phyloP scores from a whole-genome alignment of 2,329 filamentous ascomycete species.

The Penicillium oxalicum region DNA sequence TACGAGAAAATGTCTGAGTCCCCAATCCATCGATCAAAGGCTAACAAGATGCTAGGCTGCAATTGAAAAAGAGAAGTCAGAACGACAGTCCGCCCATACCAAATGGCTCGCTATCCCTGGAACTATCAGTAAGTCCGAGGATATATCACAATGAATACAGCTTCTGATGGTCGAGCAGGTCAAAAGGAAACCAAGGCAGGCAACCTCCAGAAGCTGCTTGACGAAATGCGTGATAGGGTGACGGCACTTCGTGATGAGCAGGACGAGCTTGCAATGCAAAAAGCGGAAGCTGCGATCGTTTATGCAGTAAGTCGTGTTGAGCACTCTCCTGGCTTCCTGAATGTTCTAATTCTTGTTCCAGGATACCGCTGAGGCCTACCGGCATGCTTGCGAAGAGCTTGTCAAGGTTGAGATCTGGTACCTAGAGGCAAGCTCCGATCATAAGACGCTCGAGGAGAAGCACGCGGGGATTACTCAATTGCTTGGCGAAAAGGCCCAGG shows the following conservation, averaged over 20 bases:
- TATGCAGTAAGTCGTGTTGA: conserved; percentile 45
- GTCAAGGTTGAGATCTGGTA: conserved; percentile 64
- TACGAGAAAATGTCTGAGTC: conserved; percentile 22
- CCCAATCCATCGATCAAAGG: not conserved
- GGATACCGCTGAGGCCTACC: conserved; percentile 58
- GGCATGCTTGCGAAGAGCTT: conserved; percentile 56
- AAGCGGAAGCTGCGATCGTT: conserved; percentile 51
- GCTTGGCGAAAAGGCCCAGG: conserved; percentile 38
- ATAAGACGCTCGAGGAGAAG: conserved; percentile 60
- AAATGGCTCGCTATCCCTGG: conserved; percentile 62
- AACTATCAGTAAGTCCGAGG: conserved; percentile 57
- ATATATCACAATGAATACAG: not conserved
- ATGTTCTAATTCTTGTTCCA: conserved; percentile 23
- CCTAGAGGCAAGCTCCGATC: conserved; percentile 79
- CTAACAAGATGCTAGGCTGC: conserved; percentile 16
- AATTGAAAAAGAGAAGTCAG: conserved; percentile 55
- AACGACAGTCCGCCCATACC: conserved; percentile 60
- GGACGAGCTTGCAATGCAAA: conserved; percentile 52
- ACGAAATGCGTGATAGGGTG: conserved; percentile 44
- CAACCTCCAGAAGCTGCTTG: conserved; percentile 36
- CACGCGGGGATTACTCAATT: conserved; percentile 54
- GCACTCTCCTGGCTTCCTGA: not conserved
- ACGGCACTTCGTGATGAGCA: conserved; percentile 48
- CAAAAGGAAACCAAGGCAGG: conserved; percentile 44
- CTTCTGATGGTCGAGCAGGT: conserved; percentile 31